Conservation (phyloP, 352 stramenopile genomes). For the Achlya hypogyna region DNA sequence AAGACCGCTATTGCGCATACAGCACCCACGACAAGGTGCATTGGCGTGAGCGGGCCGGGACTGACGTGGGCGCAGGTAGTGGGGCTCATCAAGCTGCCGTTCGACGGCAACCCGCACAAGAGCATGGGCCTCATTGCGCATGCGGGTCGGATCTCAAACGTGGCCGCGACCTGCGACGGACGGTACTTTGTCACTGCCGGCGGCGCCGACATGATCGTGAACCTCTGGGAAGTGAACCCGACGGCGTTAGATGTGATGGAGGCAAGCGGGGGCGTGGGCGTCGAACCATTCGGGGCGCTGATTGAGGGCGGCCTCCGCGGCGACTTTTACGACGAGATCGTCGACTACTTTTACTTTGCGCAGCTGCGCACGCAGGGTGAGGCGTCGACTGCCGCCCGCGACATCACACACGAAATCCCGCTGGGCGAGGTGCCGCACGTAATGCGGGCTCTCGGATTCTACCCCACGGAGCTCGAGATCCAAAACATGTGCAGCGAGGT, state of each 20-base stretch:
- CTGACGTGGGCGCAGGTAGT: slow-evolving; percentile 32
- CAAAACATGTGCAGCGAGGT: slow-evolving; percentile 84
- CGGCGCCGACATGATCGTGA: slow-evolving; percentile 83
- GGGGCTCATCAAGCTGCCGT: slow-evolving; percentile 75
- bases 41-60: too few relatives aligned
- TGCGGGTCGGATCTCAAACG: slow-evolving; percentile 74
- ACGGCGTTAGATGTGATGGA: slow-evolving; percentile 62
- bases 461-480: slow-evolving; percentile 87
- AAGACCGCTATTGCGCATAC: slow-evolving; percentile 69
- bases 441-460: slow-evolving; percentile 88
- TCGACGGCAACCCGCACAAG: slow-evolving; percentile 89
- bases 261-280: slow-evolving; percentile 25
- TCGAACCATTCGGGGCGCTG: slow-evolving; percentile 75
- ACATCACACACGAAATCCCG: slow-evolving; percentile 64
- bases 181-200: slow-evolving; percentile 82
- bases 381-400: slow-evolving; percentile 57
- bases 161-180: slow-evolving; percentile 80
- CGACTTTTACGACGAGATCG: slow-evolving; percentile 84
- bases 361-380: slow-evolving; percentile 88
- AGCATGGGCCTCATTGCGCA: slow-evolving; percentile 90
- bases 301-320: slow-evolving; percentile 78
- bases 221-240: slow-evolving; percentile 86
- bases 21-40: slow-evolving; percentile 66
- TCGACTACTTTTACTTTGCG: slow-evolving; percentile 93
- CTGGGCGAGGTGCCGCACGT: slow-evolving; percentile 87